Base-by-base conservation (phyloP, 169 alveolate genomes). In the Cryptosporidium bovis region DNA sequence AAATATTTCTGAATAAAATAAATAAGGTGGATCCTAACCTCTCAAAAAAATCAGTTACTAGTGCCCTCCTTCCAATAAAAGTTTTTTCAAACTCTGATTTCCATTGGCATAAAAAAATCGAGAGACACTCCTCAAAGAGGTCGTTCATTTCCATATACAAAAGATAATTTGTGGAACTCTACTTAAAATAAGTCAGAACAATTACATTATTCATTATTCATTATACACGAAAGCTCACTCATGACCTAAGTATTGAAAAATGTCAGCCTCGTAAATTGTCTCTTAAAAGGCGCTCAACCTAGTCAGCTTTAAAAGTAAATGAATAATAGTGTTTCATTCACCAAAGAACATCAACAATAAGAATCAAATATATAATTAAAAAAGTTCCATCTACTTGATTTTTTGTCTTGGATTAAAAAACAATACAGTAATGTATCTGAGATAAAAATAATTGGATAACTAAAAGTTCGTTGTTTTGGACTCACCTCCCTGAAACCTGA, bases 401-500 rank as follows among this genome's bases (percentile, higher is more conserved):
- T 1, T 67, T 67, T 53, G 18, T n/a, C 51, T 69, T 7, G 15
- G 13, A 18, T 69, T 36, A 31, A 69, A 69, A 69, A 69, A 69
- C 16, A 51, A 12, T 10, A 69, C 83, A 16, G 83, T 69, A 51
- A 69, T 33, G 29, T 69, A 69, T 36, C 83, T 69, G 36, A 50
- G 5, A 3, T 5, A 13, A 53, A 7, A 53, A 1, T 16, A 4
- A n/a, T 16, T 0, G 6, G 20, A 53, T 53, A 27, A 62, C 18
- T 15, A 62, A 27, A 27, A 6, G 0, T 20, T 29, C 1, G 36
- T 6, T 27, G 8, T 6, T 20, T 20, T 8, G 82, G 36, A 95
- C 85, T 82, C 93, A 95, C 95, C 98, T 95, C 50, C 99, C 99
- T 2, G 99, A 99, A 31, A 98, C 99, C 91, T 98, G 96, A 93